phyloP scores from a whole-genome alignment of 768 basidiomycete species.

The Leccinum barrowsii region DNA sequence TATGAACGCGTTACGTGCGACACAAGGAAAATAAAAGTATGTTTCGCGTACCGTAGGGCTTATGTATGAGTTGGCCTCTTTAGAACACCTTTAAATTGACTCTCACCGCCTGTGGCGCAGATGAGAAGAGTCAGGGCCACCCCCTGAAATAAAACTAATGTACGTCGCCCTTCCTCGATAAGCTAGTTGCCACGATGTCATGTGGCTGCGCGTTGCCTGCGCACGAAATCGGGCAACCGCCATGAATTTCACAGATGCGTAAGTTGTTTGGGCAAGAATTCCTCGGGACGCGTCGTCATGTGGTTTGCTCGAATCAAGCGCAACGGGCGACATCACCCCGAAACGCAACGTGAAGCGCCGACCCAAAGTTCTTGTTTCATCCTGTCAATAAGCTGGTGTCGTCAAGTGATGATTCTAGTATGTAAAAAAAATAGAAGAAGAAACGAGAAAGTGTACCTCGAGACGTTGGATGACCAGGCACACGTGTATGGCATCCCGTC shows the following conservation, averaged over 20 bases:
- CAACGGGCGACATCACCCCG: neutral
- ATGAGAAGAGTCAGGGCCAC: neutral
- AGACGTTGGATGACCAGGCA: neutral
- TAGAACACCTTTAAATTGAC: neutral
- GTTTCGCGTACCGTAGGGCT: neutral
- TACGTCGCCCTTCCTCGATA: neutral
- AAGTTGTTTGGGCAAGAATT: neutral
- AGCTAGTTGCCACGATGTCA: no score
- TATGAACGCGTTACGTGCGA: neutral
- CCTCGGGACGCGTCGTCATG: neutral
- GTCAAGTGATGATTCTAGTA: neutral
- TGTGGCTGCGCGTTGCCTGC: neutral
- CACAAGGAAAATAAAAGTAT: neutral
- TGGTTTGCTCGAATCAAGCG: neutral
- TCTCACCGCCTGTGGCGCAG: neutral
- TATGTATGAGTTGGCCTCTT: neutral
- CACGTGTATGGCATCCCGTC: neutral
- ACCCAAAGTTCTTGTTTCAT: neutral
- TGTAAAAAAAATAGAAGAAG: neutral
- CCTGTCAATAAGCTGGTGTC: neutral
- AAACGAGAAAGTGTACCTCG: neutral
- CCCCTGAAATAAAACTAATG: neutral
- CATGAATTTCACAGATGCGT: neutral
- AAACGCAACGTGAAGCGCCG: neutral
- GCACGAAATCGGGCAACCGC: neutral